Evolutionary conservation across 2,329 filamentous ascomycete species (phyloP).

Genomic region (Ciborinia camelliae): DNA sequence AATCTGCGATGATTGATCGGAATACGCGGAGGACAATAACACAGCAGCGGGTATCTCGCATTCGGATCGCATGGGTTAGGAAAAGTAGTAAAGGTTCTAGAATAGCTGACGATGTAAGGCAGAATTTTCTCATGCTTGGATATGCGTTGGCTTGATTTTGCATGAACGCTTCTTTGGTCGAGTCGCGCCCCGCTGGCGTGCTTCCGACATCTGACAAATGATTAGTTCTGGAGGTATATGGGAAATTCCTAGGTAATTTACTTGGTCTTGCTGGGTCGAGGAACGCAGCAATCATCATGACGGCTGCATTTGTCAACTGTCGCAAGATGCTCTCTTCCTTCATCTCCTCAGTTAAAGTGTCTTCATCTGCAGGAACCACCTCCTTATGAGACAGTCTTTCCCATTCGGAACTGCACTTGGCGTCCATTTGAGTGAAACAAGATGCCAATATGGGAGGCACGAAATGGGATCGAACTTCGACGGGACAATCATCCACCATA

Average conservation of each 20-base stretch:
- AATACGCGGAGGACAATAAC: slow-evolving; percentile 83
- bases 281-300: slow-evolving; percentile 86
- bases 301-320: slow-evolving; percentile 86
- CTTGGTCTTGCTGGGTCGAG: slow-evolving; percentile 70
- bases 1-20: slow-evolving; percentile 78
- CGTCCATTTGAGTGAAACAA: slow-evolving; percentile 82
- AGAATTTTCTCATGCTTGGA: slow-evolving; percentile 73
- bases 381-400: slow-evolving; percentile 65
- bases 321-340: slow-evolving; percentile 93
- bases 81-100: slow-evolving; percentile 89
- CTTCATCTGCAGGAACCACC: slow-evolving; percentile 61
- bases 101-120: slow-evolving; percentile 71
- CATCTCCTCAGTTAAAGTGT: slow-evolving; percentile 92
- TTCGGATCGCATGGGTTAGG: slow-evolving; percentile 83
- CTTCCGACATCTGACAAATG: slow-evolving; percentile 19
- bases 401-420: slow-evolving; percentile 87
- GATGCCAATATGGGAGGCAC: slow-evolving; percentile 77
- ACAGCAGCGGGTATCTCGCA: slow-evolving; percentile 86
- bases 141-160: slow-evolving; percentile 27
- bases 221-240: slow-evolving; percentile 17
- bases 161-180: slow-evolving; percentile 32
- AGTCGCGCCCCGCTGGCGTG: slow-evolving; percentile 9
- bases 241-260: slow-evolving; percentile 41
- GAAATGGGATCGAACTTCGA: slow-evolving; percentile 72
- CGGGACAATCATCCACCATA: slow-evolving; percentile 87